Evolutionary conservation across 2,329 filamentous ascomycete species (phyloP).

Genomic region (Trichophyton mentagrophytes): DNA sequence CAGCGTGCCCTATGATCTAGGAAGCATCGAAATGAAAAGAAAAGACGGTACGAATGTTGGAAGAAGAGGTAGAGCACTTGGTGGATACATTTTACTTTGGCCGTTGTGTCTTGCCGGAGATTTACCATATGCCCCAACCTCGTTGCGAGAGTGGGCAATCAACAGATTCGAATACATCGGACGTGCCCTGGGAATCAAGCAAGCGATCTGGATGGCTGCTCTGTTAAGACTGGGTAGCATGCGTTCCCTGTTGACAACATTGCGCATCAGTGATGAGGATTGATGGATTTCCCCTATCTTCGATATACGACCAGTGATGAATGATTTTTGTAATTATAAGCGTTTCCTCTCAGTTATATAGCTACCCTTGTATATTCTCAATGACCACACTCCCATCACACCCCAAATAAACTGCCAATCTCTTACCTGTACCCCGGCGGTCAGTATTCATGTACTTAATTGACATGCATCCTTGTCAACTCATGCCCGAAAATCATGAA

Average conservation of each 20-base stretch:
- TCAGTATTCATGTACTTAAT: too few species aligned
- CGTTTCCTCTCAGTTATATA: too few species aligned
- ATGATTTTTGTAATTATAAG: too few species aligned
- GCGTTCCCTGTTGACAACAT: neutral
- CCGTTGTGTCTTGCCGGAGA: conserved; percentile 27
- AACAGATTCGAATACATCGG: conserved; percentile 24
- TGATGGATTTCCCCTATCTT: neutral
- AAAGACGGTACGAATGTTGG: conserved; percentile 6
- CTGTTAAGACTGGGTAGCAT: conserved; percentile 15
- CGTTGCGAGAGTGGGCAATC: conserved; percentile 23
- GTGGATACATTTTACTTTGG: conserved; percentile 27
- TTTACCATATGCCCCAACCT: conserved; percentile 19
- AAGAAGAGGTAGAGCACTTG: conserved; percentile 20
- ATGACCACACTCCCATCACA: neutral
- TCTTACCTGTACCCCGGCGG: neutral
- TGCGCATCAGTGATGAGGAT: neutral
- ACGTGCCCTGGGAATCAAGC: conserved; percentile 26
- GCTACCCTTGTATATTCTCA: too few species aligned
- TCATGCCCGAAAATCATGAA: neutral
- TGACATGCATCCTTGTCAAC: neutral
- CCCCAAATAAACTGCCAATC: too few species aligned
- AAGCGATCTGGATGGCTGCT: conserved; percentile 26
- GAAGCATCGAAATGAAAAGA: conserved; percentile 14
- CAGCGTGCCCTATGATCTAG: conserved; percentile 26
- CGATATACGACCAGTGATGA: too few species aligned